A percentile compares a stretch with the other conserved stretches of the same genome.
Conservation (phyloP, 2,329 filamentous ascomycete genomes). For the Aschersonia sp. region DNA sequence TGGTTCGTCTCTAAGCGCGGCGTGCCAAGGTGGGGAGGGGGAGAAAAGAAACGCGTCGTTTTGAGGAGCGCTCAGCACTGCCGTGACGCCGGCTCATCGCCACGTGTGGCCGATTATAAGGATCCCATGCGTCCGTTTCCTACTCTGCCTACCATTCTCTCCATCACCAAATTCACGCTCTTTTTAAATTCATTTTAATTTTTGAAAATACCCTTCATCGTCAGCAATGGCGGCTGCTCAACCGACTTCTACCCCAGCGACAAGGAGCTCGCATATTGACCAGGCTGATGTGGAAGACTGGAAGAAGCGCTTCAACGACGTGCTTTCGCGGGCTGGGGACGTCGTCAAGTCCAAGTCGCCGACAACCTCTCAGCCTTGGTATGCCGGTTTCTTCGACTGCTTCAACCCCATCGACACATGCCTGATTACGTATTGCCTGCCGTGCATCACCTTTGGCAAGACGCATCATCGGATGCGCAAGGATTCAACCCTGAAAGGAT, state of each 20-base stretch:
- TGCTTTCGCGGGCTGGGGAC: conserved; percentile 25
- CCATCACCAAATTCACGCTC: no score
- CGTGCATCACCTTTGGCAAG: conserved; percentile 33
- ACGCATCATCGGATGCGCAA: conserved; percentile 29
- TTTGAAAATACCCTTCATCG: not conserved
- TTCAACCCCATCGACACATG: conserved; percentile 28
- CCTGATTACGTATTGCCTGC: conserved; percentile 28
- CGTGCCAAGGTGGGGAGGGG: no score
- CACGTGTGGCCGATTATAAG: no score
- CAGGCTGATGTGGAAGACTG: conserved; percentile 28
- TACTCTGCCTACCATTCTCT: no score
- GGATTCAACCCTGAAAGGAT: conserved; percentile 24
- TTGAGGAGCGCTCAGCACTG: no score
- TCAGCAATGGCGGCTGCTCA: not conserved
- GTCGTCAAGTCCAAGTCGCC: conserved; percentile 27
- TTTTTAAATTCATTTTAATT: no score
- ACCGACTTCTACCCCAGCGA: conserved; percentile 15
- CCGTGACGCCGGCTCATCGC: no score
- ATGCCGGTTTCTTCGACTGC: conserved; percentile 26
- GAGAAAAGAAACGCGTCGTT: no score
- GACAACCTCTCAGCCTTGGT: conserved; percentile 21
- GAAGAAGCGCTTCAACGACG: conserved; percentile 27
- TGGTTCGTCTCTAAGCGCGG: not conserved
- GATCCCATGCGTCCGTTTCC: no score
- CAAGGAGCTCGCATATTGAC: conserved; percentile 21